Conservation (phyloP, 306 rosid species). For the Aeschynomene evenia region DNA sequence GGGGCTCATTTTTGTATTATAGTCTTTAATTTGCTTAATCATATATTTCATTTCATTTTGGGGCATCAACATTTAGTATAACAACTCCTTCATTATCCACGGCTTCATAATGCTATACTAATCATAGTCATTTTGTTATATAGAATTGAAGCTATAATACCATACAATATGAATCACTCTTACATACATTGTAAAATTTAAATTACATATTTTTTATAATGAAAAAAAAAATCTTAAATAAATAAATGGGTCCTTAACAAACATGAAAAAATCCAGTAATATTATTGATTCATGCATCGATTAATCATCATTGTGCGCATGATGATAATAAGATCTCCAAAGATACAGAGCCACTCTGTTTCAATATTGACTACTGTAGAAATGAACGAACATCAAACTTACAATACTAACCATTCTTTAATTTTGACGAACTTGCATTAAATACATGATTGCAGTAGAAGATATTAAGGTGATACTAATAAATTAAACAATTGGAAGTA, state of each 20-base stretch:
- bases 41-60: slow-evolving; percentile 6
- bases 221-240: no score
- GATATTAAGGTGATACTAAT: background rate
- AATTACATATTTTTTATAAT: no score
- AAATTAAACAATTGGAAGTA: background rate
- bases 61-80: background rate
- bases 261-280: no score
- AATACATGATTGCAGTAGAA: background rate
- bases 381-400: background rate
- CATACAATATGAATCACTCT: no score
- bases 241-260: no score
- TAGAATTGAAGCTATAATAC: no score
- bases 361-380: background rate
- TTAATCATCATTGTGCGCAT: no score
- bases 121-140: no score
- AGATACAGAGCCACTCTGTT: background rate
- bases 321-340: background rate
- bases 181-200: no score
- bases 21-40: no score
- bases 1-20: background rate
- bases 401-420: background rate
- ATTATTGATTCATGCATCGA: no score
- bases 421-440: background rate
- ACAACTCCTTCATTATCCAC: background rate
- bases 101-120: background rate